Conservation (phyloP, 2,329 filamentous ascomycete species). For the Orbilia blumenaviensis region DNA sequence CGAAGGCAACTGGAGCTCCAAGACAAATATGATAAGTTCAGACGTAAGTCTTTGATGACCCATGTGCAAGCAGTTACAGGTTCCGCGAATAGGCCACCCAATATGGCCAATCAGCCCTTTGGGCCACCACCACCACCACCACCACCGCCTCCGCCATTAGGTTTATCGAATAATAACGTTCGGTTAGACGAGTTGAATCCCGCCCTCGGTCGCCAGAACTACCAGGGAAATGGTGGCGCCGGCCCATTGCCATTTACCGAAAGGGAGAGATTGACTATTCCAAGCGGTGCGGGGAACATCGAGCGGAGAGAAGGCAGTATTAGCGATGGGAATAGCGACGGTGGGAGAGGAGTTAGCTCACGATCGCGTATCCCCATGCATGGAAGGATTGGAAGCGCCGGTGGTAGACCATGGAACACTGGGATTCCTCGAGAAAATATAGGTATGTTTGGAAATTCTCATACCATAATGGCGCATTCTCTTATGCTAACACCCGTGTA, state of each 20-base stretch:
- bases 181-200: conserved; percentile 1
- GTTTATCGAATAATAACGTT: conserved; percentile 2
- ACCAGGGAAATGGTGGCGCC: background rate
- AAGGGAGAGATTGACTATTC: conserved; percentile 28
- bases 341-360: conserved; percentile 6
- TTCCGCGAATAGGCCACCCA: conserved; percentile 60
- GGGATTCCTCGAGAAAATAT: conserved; percentile 11
- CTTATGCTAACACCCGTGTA: background rate
- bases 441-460: background rate
- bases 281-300: background rate
- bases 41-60: conserved; percentile 67
- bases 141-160: background rate
- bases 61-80: conserved; percentile 69
- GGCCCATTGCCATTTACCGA: conserved; percentile 2
- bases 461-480: background rate
- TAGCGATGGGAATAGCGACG: conserved; percentile 37
- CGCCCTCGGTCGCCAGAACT: background rate
- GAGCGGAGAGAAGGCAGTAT: conserved; percentile 26
- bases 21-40: conserved; percentile 71
- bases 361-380: conserved; percentile 10
- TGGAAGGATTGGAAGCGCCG: conserved; percentile 18
- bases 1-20: conserved; percentile 75
- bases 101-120: background rate
- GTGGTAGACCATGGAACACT: background rate
- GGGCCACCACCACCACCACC: background rate